These are phyloP conservation scores for Perkinsus olseni DNA, from an alignment of 169 alveolate genomes.

Conservation along the genomic window DNA sequence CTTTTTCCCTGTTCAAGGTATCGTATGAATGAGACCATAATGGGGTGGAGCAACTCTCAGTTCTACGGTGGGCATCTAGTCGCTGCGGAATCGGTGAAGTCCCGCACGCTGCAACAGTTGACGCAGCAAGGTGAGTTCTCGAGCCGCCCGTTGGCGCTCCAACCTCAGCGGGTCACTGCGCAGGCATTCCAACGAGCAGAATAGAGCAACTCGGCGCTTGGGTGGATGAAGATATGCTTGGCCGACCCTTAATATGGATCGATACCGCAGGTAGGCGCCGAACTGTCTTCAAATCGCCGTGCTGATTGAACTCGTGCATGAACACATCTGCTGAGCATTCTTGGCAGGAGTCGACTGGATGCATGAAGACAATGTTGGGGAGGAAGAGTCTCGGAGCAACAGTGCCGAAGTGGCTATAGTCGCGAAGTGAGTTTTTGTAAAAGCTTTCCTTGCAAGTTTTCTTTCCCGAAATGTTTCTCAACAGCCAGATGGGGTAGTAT, in stretches of 20 bases:
- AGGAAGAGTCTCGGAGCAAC: neutral
- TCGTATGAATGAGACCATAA: slow-evolving; percentile 27
- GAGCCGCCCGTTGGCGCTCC: neutral
- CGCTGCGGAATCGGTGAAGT: neutral
- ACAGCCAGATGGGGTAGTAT: too few relatives aligned
- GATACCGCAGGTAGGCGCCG: neutral
- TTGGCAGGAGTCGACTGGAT: neutral
- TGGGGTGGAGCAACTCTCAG: slow-evolving; percentile 25
- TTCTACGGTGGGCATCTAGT: slow-evolving; percentile 13
- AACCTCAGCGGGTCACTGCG: neutral
- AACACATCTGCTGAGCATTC: neutral
- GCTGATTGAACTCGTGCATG: neutral
- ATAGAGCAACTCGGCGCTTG: neutral
- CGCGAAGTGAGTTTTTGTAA: neutral
- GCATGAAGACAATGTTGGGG: neutral
- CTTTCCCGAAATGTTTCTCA: too few relatives aligned
- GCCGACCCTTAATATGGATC: neutral
- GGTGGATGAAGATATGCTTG: neutral
- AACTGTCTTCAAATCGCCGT: too few relatives aligned
- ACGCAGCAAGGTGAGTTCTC: neutral
- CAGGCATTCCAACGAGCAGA: neutral
- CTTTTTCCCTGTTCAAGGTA: slow-evolving; percentile 15
- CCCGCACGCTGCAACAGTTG: neutral
- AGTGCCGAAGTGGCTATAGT: neutral
- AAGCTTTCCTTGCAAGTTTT: too few relatives aligned